Conservation (phyloP, 1,139 yeast species). For the Scheffersomyces lignicola region DNA sequence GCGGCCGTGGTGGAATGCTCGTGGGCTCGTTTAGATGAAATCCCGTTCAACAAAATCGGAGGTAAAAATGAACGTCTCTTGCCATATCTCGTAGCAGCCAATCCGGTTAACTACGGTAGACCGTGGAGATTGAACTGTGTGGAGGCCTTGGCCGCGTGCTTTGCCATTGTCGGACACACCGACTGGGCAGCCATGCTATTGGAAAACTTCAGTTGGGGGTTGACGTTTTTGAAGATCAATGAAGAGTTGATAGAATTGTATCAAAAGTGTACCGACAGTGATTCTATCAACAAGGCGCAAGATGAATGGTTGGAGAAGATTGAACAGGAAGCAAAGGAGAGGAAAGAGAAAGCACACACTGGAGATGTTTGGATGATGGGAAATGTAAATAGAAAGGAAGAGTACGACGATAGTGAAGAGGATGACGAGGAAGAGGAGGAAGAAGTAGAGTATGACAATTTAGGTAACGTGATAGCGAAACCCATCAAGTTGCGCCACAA, state of each 20-base stretch:
- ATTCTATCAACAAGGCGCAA: constrained; percentile 71
- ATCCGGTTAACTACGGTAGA: constrained; percentile 94
- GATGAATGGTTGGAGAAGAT: constrained; percentile 69
- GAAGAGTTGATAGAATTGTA: constrained; percentile 74
- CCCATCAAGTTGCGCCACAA: constrained; percentile 9
- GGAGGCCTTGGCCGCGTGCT: constrained; percentile 96
- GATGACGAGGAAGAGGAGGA: constrained; percentile 11
- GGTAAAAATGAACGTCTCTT: constrained; percentile 84
- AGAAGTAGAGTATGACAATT: constrained; percentile 15
- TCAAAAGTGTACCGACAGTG: constrained; percentile 78
- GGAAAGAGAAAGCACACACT: constrained; percentile 52
- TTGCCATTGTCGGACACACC: constrained; percentile 86
- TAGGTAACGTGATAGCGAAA: constrained; percentile 15
- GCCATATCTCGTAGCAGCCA: constrained; percentile 94
- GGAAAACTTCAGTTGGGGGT: constrained; percentile 90
- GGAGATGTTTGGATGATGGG: constrained; percentile 82
- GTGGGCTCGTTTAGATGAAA: constrained; percentile 95
- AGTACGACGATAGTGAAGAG: constrained; percentile 7
- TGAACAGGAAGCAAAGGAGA: constrained; percentile 66
- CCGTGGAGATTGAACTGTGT: constrained; percentile 97
- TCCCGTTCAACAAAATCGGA: constrained; percentile 91
- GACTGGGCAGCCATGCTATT: constrained; percentile 86
- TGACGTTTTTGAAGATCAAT: constrained; percentile 78
- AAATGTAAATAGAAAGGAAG: constrained; percentile 55
- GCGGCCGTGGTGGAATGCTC: constrained; percentile 98